Evolutionary conservation across 1,284 basidiomycete genomes (phyloP), one percentile per base, ranked within the genome.

Genomic region (Ceratobasidium papillatum): DNA sequence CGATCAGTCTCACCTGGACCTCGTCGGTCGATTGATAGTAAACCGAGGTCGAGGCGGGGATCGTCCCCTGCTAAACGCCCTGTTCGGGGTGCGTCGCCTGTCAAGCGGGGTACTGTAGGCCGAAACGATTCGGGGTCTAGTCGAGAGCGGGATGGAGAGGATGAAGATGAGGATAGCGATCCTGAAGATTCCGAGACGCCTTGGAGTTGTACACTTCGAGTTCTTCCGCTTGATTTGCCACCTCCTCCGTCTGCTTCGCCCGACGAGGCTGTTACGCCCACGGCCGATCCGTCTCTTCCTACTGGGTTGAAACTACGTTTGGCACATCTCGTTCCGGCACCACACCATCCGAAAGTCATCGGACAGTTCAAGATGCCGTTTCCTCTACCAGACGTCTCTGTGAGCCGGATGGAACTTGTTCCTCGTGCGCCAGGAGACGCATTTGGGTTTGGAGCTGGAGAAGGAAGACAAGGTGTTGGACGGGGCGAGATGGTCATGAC

Each of bases 121-220:
- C 36, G 61, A n/a, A 45, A 45, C 12, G 61, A 63, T 54, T 66
- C 64, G 64, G 64, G 64, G 14, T 52, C 64, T 11, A 66, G 49
- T 36, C 64, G 64, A 3, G 68, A 59, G 22, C 38, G 49, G 52
- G 58, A 47, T 19, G 79, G 66, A 3, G 79, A 81, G 12, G 83
- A 82, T 14, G 82, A 83, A 2, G 87, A 87, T 56, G 85, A 85
- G 5, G 91, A 95, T 65, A 94, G 91, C 75, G 96, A 98, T 79
- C 94, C 95, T 0, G 96, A 99, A 81, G 96, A 99, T 81, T 94
- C 92, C 58, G 96, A 98, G 82, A 95, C 94, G 34, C 94, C 96
- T 0, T 99, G 96, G 96, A 89, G 90, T 52, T 99, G 96, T 80
- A 89, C 87, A 27, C 84, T 94, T 25, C 69, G 64, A 77, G 86